A percentile compares a stretch with the other conserved stretches of the same genome.
phyloP scores from a whole-genome alignment of 2,329 filamentous ascomycete species.

The Curvularia sp. region DNA sequence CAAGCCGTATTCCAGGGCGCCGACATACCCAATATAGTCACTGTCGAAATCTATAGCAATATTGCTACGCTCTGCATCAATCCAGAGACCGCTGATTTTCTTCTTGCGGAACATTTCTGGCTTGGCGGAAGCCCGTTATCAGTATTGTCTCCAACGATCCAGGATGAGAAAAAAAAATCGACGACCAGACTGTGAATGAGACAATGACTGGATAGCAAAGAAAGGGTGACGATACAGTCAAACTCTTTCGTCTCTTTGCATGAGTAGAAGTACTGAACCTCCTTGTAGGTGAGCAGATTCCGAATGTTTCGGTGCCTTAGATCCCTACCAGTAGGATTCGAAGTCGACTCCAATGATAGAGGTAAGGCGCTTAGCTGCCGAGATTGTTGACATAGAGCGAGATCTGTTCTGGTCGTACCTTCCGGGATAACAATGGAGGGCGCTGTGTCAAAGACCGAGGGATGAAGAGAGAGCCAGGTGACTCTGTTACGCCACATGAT shows the following conservation, averaged over 20 bases:
- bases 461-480: neutral
- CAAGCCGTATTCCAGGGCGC: neutral
- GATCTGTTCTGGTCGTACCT: neutral
- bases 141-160: neutral
- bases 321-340: neutral
- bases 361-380: neutral
- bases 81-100: too few species aligned
- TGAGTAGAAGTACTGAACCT: neutral
- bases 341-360: neutral
- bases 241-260: neutral
- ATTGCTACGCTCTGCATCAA: neutral
- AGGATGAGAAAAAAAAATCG: neutral
- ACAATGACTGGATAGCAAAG: neutral
- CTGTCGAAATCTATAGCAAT: neutral
- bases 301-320: neutral
- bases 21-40: neutral
- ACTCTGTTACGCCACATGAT: neutral
- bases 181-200: too few species aligned
- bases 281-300: neutral
- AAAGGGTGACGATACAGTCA: neutral
- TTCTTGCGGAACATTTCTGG: neutral
- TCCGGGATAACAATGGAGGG: neutral
- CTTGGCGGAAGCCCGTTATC: neutral
- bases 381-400: neutral
- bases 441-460: neutral